phyloP scores from a whole-genome alignment of 305 asterid genomes.

The Nicotiana rustica region DNA sequence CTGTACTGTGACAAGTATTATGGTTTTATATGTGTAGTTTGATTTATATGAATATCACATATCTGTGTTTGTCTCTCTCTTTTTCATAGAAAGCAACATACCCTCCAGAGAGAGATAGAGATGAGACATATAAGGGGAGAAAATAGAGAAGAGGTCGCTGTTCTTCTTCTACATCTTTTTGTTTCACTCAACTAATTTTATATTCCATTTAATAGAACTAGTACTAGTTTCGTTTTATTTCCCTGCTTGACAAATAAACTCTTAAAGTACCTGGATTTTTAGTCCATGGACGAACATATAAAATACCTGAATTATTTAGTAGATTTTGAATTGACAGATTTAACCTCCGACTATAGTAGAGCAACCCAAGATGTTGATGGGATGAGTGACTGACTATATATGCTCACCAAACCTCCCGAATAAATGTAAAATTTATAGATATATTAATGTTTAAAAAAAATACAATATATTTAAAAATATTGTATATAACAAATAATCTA shows the following conservation, averaged over 20 bases:
- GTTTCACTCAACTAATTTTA: slow-evolving; percentile 43
- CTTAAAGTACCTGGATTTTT: slow-evolving; percentile 47
- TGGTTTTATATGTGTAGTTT: not conserved
- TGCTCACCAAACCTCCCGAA: slow-evolving; percentile 14
- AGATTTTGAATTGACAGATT: slow-evolving; percentile 45
- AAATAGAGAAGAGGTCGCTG: slow-evolving; percentile 64
- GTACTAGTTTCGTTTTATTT: slow-evolving; percentile 35
- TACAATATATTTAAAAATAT: no score
- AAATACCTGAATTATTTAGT: slow-evolving; percentile 56
- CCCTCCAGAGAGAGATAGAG: not conserved
- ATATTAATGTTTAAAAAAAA: no score
- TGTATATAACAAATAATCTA: no score
- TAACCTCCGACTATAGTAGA: slow-evolving; percentile 45
- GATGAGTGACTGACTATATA: slow-evolving; percentile 7
- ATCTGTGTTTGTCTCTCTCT: slow-evolving; percentile 35
- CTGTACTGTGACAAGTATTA: slow-evolving; percentile 1
- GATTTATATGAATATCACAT: slow-evolving; percentile 9
- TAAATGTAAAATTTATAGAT: not conserved
- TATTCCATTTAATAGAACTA: slow-evolving; percentile 20
- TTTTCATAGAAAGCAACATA: not conserved
- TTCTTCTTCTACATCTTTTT: slow-evolving; percentile 49
- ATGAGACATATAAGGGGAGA: slow-evolving; percentile 31
- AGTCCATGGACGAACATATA: slow-evolving; percentile 50
- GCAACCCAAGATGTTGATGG: not conserved
- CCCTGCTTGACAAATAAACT: slow-evolving; percentile 60